Evolutionary conservation across 164 flowering plant species (phyloP).

Genomic region (Warburgia ugandensis): DNA sequence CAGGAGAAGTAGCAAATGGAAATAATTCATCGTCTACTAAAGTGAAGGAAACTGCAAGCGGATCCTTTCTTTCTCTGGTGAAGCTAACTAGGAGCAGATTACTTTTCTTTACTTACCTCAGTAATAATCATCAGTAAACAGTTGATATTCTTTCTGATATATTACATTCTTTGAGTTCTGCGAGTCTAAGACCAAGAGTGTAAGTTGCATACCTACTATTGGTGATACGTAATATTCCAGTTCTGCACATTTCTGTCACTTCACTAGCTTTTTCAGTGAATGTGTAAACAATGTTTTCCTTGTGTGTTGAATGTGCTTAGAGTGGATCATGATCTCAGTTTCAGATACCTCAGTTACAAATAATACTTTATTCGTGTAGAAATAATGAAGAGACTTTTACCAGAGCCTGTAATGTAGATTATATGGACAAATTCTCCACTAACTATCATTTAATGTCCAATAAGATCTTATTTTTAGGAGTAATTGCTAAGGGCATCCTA

Average conservation of each 20-base stretch:
- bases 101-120: slow-evolving; percentile 57
- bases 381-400: too few species aligned
- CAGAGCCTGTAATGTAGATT: too few species aligned
- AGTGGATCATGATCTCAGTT: too few species aligned
- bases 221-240: background rate
- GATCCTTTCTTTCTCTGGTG: slow-evolving; percentile 50
- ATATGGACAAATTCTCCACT: too few species aligned
- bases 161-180: slow-evolving; percentile 37
- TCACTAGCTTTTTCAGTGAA: too few species aligned
- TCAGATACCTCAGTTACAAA: too few species aligned
- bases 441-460: too few species aligned
- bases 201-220: slow-evolving; percentile 27
- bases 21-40: slow-evolving; percentile 8
- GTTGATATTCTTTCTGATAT: slow-evolving; percentile 41
- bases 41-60: slow-evolving; percentile 13
- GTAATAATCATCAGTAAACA: slow-evolving; percentile 27
- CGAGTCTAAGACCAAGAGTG: slow-evolving; percentile 44
- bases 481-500: too few species aligned
- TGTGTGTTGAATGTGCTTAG: too few species aligned
- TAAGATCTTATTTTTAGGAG: too few species aligned
- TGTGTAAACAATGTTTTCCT: too few species aligned
- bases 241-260: background rate
- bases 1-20: slow-evolving; percentile 25
- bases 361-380: too few species aligned
- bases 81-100: slow-evolving; percentile 82